These are phyloP conservation scores for Diatrype stigma DNA, from an alignment of 2,329 filamentous ascomycete species.

Conservation along the genomic window DNA sequence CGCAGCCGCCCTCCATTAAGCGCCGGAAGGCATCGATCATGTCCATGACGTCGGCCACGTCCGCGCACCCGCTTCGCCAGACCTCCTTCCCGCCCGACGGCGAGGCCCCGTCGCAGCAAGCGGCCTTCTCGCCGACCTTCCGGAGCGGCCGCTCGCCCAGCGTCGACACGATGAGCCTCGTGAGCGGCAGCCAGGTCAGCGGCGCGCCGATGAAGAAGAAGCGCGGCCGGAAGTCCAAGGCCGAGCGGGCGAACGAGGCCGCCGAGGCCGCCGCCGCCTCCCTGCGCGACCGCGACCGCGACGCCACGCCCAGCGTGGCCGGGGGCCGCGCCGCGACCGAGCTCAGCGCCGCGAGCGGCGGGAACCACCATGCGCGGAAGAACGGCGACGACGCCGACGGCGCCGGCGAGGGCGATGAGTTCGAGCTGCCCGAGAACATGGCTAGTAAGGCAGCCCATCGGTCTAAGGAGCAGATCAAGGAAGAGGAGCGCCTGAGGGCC, in stretches of 20 bases:
- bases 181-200: constrained; percentile 58
- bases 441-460: constrained; percentile 38
- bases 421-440: constrained; percentile 50
- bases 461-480: constrained; percentile 64
- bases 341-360: constrained; percentile 36
- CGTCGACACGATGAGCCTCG: constrained; percentile 55
- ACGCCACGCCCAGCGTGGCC: constrained; percentile 35
- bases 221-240: constrained; percentile 58
- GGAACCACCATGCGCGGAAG: constrained; percentile 30
- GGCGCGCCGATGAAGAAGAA: constrained; percentile 51
- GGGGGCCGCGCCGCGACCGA: constrained; percentile 43
- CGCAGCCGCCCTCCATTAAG: constrained; percentile 49
- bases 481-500: constrained; percentile 52
- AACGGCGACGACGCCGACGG: constrained; percentile 51
- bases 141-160: constrained; percentile 56
- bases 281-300: too few relatives aligned
- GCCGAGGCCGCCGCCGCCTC: constrained; percentile 36
- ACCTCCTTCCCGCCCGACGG: constrained; percentile 76
- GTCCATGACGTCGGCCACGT: constrained; percentile 47
- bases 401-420: constrained; percentile 52
- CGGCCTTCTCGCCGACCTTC: constrained; percentile 45
- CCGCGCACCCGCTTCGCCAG: constrained; percentile 69
- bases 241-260: constrained; percentile 46
- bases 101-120: constrained; percentile 29
- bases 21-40: constrained; percentile 67